Evolutionary conservation across 2,329 filamentous ascomycete species (phyloP).

Genomic region (Trichoderma sp.): DNA sequence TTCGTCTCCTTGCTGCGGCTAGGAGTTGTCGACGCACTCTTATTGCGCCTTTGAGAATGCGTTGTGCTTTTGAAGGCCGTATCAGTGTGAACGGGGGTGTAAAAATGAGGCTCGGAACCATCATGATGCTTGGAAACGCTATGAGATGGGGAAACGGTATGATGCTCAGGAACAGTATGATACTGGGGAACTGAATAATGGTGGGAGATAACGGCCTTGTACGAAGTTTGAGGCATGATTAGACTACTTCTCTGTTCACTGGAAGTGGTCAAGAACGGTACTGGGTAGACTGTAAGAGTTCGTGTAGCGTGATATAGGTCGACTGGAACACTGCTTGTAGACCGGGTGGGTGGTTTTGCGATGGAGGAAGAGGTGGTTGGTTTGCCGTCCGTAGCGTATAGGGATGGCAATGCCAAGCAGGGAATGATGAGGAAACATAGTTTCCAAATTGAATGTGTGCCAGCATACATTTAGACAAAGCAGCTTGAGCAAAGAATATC

Average conservation of each 20-base stretch:
- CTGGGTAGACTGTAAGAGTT: background rate
- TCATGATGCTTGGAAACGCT: background rate
- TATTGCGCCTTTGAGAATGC: background rate
- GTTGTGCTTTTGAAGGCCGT: background rate
- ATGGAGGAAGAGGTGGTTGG: background rate
- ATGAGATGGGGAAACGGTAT: background rate
- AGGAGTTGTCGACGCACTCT: background rate
- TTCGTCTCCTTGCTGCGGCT: background rate
- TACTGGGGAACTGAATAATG: background rate
- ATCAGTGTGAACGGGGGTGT: background rate
- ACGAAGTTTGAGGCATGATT: background rate
- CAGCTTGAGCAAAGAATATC: background rate
- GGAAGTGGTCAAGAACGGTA: background rate
- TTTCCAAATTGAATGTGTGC: background rate
- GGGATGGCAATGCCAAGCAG: background rate
- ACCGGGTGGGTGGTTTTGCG: background rate
- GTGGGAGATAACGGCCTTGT: background rate
- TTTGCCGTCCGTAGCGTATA: background rate
- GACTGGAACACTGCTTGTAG: background rate
- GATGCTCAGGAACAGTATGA: background rate
- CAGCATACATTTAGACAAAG: background rate
- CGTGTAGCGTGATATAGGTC: background rate
- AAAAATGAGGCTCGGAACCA: background rate
- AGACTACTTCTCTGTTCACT: background rate
- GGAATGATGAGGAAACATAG: background rate